A percentile compares a stretch with the other conserved stretches of the same genome.
Conservation (phyloP, 805 yeast genomes). For the Kodamaea leandrae region DNA sequence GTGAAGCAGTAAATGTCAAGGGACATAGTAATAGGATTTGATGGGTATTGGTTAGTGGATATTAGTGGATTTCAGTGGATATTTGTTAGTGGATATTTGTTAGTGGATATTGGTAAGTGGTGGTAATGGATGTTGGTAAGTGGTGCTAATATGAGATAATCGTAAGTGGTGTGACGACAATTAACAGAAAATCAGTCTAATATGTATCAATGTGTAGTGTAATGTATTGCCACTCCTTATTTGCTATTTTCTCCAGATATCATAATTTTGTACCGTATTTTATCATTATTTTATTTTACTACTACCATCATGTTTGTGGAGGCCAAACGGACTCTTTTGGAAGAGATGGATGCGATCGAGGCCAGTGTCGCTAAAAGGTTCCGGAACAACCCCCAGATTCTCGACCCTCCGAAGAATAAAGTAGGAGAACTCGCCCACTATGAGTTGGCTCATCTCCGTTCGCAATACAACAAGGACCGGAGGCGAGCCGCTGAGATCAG, state of each 20-base stretch:
- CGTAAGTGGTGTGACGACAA: too few species aligned
- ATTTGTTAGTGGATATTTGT: neutral
- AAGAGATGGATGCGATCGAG: slow-evolving; percentile 74
- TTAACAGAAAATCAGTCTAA: too few species aligned
- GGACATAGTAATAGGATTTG: neutral
- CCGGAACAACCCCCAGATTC: slow-evolving; percentile 13
- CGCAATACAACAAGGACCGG: slow-evolving; percentile 34
- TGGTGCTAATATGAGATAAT: too few species aligned
- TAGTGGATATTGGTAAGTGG: neutral
- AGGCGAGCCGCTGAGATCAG: slow-evolving; percentile 14
- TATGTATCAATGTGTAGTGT: too few species aligned
- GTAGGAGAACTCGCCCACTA: slow-evolving; percentile 50
- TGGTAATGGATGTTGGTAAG: neutral
- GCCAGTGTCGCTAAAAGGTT: slow-evolving; percentile 61
- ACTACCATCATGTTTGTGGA: slow-evolving; percentile 29
- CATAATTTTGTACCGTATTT: neutral
- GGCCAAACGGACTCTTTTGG: slow-evolving; percentile 39
- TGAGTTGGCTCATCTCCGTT: slow-evolving; percentile 55
- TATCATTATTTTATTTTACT: neutral
- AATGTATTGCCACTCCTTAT: too few species aligned
- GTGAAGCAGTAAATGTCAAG: slow-evolving; percentile 40
- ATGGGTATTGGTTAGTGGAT: neutral
- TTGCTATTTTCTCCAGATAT: neutral
- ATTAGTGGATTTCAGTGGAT: neutral
- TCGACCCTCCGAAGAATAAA: slow-evolving; percentile 18